Evolutionary conservation across 345 rosid species (phyloP).

Genomic region (Bruguiera sexangula): DNA sequence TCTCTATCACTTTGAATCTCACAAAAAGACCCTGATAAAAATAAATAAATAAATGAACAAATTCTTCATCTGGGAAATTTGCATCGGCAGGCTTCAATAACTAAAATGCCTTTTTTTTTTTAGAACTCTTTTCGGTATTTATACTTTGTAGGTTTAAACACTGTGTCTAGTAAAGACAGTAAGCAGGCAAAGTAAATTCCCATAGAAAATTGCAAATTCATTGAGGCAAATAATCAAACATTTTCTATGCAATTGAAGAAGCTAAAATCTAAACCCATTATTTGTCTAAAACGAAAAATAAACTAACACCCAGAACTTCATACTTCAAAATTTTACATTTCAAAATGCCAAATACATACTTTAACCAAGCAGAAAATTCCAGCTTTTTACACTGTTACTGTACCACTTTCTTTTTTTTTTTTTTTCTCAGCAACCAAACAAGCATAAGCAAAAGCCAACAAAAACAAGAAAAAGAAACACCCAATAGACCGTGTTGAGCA

Average conservation of each 20-base stretch:
- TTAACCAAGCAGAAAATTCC: not conserved
- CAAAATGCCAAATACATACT: not conserved
- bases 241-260: not conserved
- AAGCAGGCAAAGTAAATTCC: too few relatives aligned
- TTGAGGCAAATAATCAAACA: conserved; percentile 5
- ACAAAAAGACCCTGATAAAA: conserved; percentile 22
- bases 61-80: not conserved
- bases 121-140: not conserved
- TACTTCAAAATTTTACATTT: not conserved
- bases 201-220: not conserved
- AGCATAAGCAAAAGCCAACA: not conserved
- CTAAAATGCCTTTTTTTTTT: not conserved
- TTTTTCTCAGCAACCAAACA: conserved; percentile 1
- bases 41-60: not conserved
- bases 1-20: conserved; percentile 2
- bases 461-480: too few relatives aligned
- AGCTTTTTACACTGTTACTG: not conserved
- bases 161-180: not conserved
- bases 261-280: not conserved
- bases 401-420: not conserved
- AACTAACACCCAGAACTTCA: not conserved
- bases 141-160: not conserved
- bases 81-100: not conserved
- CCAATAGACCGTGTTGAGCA: not conserved
- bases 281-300: not conserved